These are phyloP conservation scores for Boletus nobilissimus DNA, from an alignment of 1,284 basidiomycete species.

Conservation along the genomic window DNA sequence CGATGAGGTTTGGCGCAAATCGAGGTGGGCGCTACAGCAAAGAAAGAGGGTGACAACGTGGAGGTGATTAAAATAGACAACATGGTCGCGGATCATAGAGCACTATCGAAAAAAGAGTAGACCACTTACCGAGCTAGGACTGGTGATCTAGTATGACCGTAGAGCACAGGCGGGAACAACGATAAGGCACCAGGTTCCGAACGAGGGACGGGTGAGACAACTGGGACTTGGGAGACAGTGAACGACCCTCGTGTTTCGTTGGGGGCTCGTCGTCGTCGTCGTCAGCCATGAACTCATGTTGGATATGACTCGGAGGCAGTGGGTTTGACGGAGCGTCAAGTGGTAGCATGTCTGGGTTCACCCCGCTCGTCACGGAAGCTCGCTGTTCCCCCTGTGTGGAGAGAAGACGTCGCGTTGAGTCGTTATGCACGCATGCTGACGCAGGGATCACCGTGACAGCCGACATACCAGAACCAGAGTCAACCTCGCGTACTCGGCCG, in stretches of 20 bases:
- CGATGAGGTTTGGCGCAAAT: constrained; percentile 16
- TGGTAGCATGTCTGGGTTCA: constrained; percentile 17
- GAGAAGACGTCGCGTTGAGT: constrained; percentile 19
- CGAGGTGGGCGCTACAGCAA: constrained; percentile 10
- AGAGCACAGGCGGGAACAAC: constrained; percentile 24
- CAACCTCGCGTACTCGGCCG: constrained; percentile 44
- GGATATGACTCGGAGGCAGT: constrained; percentile 24
- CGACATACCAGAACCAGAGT: constrained; percentile 26
- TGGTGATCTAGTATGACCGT: constrained; percentile 46
- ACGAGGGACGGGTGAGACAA: constrained; percentile 30
- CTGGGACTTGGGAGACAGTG: constrained; percentile 24
- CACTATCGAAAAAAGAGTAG: constrained; percentile 8
- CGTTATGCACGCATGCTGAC: constrained; percentile 18
- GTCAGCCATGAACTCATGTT: constrained; percentile 22
- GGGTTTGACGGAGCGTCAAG: constrained; percentile 16
- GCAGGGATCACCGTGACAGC: constrained; percentile 1
- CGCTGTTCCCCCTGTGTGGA: constrained; percentile 32
- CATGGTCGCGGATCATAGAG: constrained; percentile 6
- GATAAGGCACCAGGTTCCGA: constrained; percentile 27
- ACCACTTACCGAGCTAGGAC: constrained; percentile 45
- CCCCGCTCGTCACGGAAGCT: constrained; percentile 34
- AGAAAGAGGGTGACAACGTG: constrained; percentile 35
- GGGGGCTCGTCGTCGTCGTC: constrained; percentile 37
- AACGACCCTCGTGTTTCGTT: constrained; percentile 46
- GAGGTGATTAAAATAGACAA: constrained; percentile 6